These are phyloP conservation scores for Polysphondylium violaceum DNA, from an alignment of 78 protist genomes.

Conservation along the genomic window DNA sequence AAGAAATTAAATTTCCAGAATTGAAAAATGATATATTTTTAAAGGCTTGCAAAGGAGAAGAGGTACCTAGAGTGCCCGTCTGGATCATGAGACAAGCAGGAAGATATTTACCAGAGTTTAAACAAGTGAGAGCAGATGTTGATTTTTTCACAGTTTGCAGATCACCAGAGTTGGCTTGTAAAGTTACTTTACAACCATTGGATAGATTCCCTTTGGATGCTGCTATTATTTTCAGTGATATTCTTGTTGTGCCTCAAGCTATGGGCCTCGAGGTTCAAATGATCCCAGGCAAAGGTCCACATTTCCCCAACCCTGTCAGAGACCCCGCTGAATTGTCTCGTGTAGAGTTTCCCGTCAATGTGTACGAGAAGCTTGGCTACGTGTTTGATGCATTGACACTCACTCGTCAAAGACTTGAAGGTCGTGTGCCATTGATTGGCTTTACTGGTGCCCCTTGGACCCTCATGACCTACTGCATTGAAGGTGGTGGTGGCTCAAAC, in stretches of 20 bases:
- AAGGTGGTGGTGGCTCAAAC: slow-evolving; percentile 89
- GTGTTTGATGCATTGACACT: slow-evolving; percentile 91
- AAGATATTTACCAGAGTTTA: slow-evolving; percentile 93
- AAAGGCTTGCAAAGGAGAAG: slow-evolving; percentile 90
- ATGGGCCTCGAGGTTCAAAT: slow-evolving; percentile 85
- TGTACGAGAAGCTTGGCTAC: slow-evolving; percentile 75
- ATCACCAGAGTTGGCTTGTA: slow-evolving; percentile 92
- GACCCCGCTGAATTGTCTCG: slow-evolving; percentile 22
- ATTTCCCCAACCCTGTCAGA: slow-evolving; percentile 79
- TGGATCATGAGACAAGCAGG: slow-evolving; percentile 99
- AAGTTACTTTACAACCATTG: slow-evolving; percentile 94
- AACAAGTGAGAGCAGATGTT: slow-evolving; percentile 55
- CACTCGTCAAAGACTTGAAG: slow-evolving; percentile 84
- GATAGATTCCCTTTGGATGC: slow-evolving; percentile 94
- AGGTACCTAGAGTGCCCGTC: slow-evolving; percentile 88
- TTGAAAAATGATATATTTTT: slow-evolving; percentile 84
- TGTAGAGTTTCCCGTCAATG: slow-evolving; percentile 78
- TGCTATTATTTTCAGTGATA: slow-evolving; percentile 95
- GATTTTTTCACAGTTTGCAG: slow-evolving; percentile 92
- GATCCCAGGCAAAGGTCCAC: slow-evolving; percentile 91
- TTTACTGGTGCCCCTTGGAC: slow-evolving; percentile 96
- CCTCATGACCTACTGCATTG: slow-evolving; percentile 92
- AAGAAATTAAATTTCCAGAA: slow-evolving; percentile 62
- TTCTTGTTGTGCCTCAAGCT: slow-evolving; percentile 91
- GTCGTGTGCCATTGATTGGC: slow-evolving; percentile 88